Evolutionary conservation across 1,284 basidiomycete genomes (phyloP).

Genomic region (Gastroboletus turbinatus): DNA sequence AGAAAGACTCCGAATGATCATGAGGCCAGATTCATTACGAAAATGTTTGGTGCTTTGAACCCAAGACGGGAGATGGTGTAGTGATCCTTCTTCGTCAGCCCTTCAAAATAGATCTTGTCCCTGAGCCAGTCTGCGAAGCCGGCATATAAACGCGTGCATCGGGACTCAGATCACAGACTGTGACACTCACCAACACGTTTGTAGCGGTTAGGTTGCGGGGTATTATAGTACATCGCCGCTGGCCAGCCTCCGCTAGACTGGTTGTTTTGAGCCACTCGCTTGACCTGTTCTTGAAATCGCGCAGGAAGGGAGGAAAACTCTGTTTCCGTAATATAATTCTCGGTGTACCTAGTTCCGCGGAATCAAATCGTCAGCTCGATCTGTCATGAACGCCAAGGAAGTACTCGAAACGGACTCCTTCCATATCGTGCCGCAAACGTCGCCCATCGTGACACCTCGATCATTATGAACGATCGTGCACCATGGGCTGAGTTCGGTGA

Average conservation of each 20-base stretch:
- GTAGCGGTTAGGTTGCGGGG: slow-evolving; percentile 46
- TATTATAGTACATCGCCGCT: slow-evolving; percentile 44
- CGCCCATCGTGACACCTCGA: slow-evolving; percentile 67
- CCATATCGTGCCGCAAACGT: slow-evolving; percentile 65
- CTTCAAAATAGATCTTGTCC: slow-evolving; percentile 68
- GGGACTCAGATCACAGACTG: background rate
- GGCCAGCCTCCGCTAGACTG: slow-evolving; percentile 35
- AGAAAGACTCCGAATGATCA: slow-evolving; percentile 10
- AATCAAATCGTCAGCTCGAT: slow-evolving; percentile 11
- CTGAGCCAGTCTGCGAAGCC: slow-evolving; percentile 65
- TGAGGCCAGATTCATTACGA: slow-evolving; percentile 52
- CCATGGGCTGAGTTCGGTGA: slow-evolving; percentile 75
- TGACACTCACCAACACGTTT: slow-evolving; percentile 57
- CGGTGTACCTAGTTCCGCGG: slow-evolving; percentile 53
- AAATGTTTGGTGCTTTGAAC: slow-evolving; percentile 74
- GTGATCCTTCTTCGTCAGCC: slow-evolving; percentile 54
- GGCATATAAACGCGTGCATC: background rate
- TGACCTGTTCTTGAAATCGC: slow-evolving; percentile 68
- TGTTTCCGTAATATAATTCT: slow-evolving; percentile 60
- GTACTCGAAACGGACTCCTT: slow-evolving; percentile 56
- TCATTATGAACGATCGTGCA: slow-evolving; percentile 75
- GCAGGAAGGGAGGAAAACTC: slow-evolving; percentile 61
- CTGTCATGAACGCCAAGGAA: background rate
- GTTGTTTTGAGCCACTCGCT: slow-evolving; percentile 53
- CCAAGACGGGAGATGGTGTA: slow-evolving; percentile 64